Base-by-base conservation (phyloP, 1,284 basidiomycete species). In the Leccinum variabile region DNA sequence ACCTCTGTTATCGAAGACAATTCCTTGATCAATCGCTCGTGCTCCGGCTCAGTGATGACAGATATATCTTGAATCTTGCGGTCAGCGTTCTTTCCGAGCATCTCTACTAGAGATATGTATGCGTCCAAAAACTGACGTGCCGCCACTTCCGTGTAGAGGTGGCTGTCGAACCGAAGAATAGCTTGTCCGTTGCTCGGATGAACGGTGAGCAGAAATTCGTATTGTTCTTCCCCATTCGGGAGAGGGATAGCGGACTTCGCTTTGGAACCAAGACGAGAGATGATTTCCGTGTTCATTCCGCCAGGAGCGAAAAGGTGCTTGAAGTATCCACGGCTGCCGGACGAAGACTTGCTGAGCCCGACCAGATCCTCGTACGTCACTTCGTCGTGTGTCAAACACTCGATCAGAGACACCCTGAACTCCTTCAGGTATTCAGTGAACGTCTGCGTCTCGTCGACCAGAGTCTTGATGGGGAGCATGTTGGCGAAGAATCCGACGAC, bases 291-390 rank as follows among this genome's bases (percentile, higher is more conserved):
- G 5, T 74, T 63, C 64, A 70, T 65, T 44, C 72, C 71, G 25
- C 71, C 70, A 1, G 67, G 67, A 49, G 72, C 71, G 63, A 72
- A 72, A 22, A 72, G 55, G 57, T 72, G 71, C 54, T 72, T 72
- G 64, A 74, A 73, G 67, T 72, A 74, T 61, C 72, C 71, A 22
- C 71, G 71, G n/a, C 58, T 63, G n/a, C 63, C 57, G 16, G 69
- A 62, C 11, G 68, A 64, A 1, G 67, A 67, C 54, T 68, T 72
- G 32, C 69, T 64, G 6, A 74, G 60, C 18, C 56, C 59, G 32
- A 74, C 71, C 14, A 72, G 69, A 57, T 72, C 71, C 56, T 74
- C 72, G 52, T 73, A 74, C 3, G 64, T 72, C 55, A 72, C 70
- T 16, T 73, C 72, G 39, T 69, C 70, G 32, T 73, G 67, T 2